Evolutionary conservation across 2,329 filamentous ascomycete species (phyloP), one percentile per base, ranked within the genome.

Genomic region (Trichophyton benhamiae): DNA sequence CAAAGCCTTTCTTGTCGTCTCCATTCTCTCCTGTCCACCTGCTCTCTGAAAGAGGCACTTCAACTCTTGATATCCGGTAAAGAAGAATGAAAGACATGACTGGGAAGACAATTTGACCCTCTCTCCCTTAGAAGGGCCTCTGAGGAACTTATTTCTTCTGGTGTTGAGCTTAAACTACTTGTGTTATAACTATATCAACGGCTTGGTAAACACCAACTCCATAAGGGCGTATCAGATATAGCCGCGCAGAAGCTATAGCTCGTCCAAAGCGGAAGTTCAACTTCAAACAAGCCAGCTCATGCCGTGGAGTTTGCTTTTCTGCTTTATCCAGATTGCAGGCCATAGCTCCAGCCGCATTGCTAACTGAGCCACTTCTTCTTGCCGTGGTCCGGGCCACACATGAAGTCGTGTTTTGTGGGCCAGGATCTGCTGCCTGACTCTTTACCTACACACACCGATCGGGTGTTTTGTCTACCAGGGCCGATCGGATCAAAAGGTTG

Each of bases 341-440:
- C 22, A 27, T 27, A 27, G 30, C 52, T 25, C 27, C 6, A 44
- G 52, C 30, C 52, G 52, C 25, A 55, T 33, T 55, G 52, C 13
- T 55, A 55, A 55, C 30, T 36, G 52, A 55, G 52, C 52, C 52
- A 55, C 52, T 52, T 13, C 46, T 52, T 8, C 46, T 30, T 52
- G 46, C 46, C 33, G 52, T 38, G 30, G 30, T 6, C 52, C 52
- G 33, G 52, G 30, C 52, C 15, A 36, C 52, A 36, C 27, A 38
- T 55, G 13, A 52, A 20, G 52, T 55, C 52, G 52, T 55, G 25
- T 36, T 55, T 33, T 33, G 52, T 36, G 52, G 52, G 52, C 25
- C 52, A 55, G 11, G 52, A 55, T 55, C 52, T 55, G 30, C 52
- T 55, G 13, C 52, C 52, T 55, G 52, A 55, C 52, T 55, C 52